Conservation (phyloP, 768 basidiomycete species). For the Lactarius pseudohatsudake region DNA sequence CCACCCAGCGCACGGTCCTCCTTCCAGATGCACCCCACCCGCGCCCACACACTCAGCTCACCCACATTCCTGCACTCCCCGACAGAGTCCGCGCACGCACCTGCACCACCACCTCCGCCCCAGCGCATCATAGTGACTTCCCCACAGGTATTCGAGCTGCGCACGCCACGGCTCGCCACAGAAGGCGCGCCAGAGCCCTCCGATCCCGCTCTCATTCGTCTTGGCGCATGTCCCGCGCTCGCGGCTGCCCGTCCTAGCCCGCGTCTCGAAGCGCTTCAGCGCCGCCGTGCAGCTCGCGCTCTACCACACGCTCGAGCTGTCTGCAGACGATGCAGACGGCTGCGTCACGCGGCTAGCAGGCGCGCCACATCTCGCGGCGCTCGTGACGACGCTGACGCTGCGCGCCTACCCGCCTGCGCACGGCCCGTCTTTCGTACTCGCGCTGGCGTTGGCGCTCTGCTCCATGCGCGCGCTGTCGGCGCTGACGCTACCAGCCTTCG, state of each 20-base stretch:
- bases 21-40: neutral
- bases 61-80: constrained; percentile 14
- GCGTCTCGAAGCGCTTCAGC: constrained; percentile 33
- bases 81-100: neutral
- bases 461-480: constrained; percentile 35
- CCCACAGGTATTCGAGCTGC: neutral
- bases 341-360: constrained; percentile 35
- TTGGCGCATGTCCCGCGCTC: constrained; percentile 29
- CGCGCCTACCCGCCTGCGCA: constrained; percentile 22
- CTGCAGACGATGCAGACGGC: constrained; percentile 15
- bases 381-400: constrained; percentile 32
- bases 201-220: constrained; percentile 24
- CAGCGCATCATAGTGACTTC: neutral
- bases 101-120: neutral
- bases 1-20: neutral
- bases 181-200: constrained; percentile 19
- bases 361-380: constrained; percentile 30
- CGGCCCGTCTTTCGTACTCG: constrained; percentile 27
- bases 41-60: constrained; percentile 21
- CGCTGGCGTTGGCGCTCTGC: constrained; percentile 35
- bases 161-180: constrained; percentile 5
- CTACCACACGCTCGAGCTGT: constrained; percentile 33
- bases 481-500: constrained; percentile 34
- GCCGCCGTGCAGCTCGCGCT: constrained; percentile 30
- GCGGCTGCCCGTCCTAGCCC: constrained; percentile 31